Evolutionary conservation across 148 eudicot genomes (phyloP), one percentile per base, ranked within the genome.

Genomic region (Silene conica): DNA sequence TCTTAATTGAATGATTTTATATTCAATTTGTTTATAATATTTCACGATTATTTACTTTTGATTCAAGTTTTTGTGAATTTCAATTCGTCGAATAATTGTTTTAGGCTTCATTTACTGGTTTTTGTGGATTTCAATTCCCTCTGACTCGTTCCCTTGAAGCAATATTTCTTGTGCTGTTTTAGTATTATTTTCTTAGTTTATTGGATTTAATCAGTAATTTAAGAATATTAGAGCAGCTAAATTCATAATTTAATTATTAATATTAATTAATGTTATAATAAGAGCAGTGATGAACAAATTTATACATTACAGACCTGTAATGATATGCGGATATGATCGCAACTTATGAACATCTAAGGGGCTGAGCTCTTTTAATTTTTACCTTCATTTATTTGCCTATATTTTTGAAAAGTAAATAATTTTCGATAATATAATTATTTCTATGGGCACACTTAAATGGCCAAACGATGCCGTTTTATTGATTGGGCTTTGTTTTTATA

Each of bases 301-400:
- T 48, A 48, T 13, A 48, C 13, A 9, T 12, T 34, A 64, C 68
- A 64, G 68, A 64, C 68, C 68, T 64, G 68, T 64, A 64, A 64
- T 64, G 68, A 64, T 13, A n/a, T 31, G 68, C 68, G 68, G n/a
- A 64, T 5, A 64, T 64, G 93, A 89, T 89, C 91, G 91, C 93
- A 84, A 0, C 63, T 85, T 62, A 73, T 81, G 93, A 89, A 89
- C 93, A 89, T 80, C 79, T 80, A 80, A 80, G 83, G 83, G 82
- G 71, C 79, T 80, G 82, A 80, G 82, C 71, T 72, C 73, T 64
- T 55, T 48, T n/a, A n/a, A 13, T 72, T 22, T 62, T n/a, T n/a
- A n/a, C n/a, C n/a, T n/a, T n/a, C n/a, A n/a, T n/a, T n/a, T n/a
- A n/a, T n/a, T n/a, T n/a, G n/a, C n/a, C n/a, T n/a, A n/a, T n/a